Evolutionary conservation across 495 filamentous ascomycete genomes (phyloP).

Genomic region (Cudoniella acicularis): DNA sequence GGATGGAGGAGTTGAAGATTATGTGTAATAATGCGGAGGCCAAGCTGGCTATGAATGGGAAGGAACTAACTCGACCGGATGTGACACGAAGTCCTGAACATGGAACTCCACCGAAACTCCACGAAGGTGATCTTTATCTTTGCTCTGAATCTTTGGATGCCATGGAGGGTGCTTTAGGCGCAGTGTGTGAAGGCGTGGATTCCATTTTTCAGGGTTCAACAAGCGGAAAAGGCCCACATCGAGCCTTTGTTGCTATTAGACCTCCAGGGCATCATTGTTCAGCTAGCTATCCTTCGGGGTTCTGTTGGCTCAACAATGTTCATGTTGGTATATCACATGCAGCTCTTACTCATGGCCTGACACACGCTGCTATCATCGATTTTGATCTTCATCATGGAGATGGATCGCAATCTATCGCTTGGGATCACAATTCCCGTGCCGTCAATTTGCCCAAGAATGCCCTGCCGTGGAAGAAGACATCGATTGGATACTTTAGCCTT

Average conservation of each 20-base stretch:
- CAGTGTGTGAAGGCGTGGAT: constrained; percentile 89
- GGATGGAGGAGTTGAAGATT: constrained; percentile 85
- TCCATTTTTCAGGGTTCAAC: constrained; percentile 58
- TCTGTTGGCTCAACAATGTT: constrained; percentile 98
- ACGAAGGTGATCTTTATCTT: constrained; percentile 85
- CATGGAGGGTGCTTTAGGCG: constrained; percentile 83
- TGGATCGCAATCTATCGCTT: constrained; percentile 88
- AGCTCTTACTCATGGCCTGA: constrained; percentile 74
- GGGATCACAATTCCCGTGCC: constrained; percentile 72
- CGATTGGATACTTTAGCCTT: constrained; percentile 91
- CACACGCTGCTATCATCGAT: constrained; percentile 93
- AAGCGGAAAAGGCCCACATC: constrained; percentile 49
- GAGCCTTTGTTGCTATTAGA: constrained; percentile 77
- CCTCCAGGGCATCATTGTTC: constrained; percentile 96
- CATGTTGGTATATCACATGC: constrained; percentile 94
- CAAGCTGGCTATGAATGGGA: constrained; percentile 66
- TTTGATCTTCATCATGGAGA: constrained; percentile 97
- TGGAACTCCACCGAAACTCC: constrained; percentile 51
- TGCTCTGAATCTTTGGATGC: constrained; percentile 81
- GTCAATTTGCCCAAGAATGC: constrained; percentile 57
- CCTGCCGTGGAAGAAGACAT: constrained; percentile 68
- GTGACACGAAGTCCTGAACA: constrained; percentile 43
- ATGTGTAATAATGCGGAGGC: constrained; percentile 79
- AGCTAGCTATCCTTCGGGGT: constrained; percentile 79
- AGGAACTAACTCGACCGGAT: constrained; percentile 66